These are phyloP conservation scores for Gossypium davidsonii DNA, from an alignment of 441 rosid genomes.

Conservation along the genomic window DNA sequence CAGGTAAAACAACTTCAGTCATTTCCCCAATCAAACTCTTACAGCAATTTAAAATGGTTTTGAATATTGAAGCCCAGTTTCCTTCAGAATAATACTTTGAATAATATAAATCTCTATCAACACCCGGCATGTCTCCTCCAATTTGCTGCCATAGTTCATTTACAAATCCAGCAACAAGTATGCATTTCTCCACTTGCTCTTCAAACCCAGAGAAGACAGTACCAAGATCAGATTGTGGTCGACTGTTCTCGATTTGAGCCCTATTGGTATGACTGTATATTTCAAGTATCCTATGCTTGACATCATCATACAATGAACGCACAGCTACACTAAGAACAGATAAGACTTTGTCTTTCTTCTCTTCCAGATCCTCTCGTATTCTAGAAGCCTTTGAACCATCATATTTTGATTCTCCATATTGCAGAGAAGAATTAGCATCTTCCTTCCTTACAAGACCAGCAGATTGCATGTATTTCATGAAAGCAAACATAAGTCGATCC, in stretches of 20 bases:
- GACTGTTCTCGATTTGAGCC: slow-evolving; percentile 36
- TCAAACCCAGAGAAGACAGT: slow-evolving; percentile 51
- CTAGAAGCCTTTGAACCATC: slow-evolving; percentile 37
- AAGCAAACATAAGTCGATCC: slow-evolving; percentile 73
- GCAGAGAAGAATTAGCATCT: slow-evolving; percentile 34
- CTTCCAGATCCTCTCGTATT: slow-evolving; percentile 38
- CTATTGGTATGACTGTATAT: slow-evolving; percentile 37
- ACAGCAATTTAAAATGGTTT: slow-evolving; percentile 49
- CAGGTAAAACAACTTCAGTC: slow-evolving; percentile 69
- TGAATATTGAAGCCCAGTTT: slow-evolving; percentile 63
- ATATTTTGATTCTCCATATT: slow-evolving; percentile 32
- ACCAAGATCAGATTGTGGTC: slow-evolving; percentile 37
- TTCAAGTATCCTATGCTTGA: slow-evolving; percentile 47
- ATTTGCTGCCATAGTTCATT: slow-evolving; percentile 51
- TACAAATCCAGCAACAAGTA: slow-evolving; percentile 55
- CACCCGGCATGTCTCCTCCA: slow-evolving; percentile 36
- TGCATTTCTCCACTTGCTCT: slow-evolving; percentile 85
- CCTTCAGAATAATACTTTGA: slow-evolving; percentile 36
- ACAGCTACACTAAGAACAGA: slow-evolving; percentile 55
- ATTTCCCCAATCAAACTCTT: slow-evolving; percentile 57
- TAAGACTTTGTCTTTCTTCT: slow-evolving; percentile 60
- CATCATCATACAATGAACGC: slow-evolving; percentile 57
- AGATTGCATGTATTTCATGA: slow-evolving; percentile 70
- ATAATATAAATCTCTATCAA: slow-evolving; percentile 28
- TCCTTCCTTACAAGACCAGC: slow-evolving; percentile 50